Conservation (phyloP, 2,329 filamentous ascomycete species). For the Alternaria brassicae region DNA sequence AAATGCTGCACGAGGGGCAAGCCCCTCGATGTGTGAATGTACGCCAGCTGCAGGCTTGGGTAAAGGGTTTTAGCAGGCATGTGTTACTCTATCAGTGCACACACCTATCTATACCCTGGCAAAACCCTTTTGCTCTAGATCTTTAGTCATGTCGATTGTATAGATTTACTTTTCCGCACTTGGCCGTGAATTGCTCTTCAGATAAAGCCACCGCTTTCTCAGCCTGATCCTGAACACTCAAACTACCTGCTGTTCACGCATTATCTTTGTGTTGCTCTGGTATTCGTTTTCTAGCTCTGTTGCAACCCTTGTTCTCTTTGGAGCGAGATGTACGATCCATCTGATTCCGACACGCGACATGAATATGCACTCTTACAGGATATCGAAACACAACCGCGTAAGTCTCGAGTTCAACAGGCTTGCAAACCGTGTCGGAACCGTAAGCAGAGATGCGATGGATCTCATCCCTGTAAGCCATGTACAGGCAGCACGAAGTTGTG, state of each 20-base stretch:
- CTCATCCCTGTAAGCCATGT: background rate
- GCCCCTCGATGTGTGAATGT: no score
- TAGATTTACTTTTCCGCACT: no score
- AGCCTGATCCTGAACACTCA: background rate
- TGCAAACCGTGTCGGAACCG: background rate
- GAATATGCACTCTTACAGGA: background rate
- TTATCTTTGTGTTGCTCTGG: background rate
- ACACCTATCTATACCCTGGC: no score
- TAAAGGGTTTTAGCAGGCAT: no score
- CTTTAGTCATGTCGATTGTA: no score
- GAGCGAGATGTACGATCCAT: background rate
- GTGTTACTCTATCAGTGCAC: no score
- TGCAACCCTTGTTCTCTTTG: background rate
- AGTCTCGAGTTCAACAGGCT: background rate
- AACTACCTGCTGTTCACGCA: background rate
- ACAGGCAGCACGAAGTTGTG: background rate
- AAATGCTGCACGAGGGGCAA: no score
- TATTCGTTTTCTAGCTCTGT: background rate
- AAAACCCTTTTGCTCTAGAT: no score
- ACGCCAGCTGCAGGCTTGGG: no score
- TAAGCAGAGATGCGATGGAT: background rate
- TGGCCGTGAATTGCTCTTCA: background rate
- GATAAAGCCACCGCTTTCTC: background rate
- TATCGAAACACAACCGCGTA: background rate
- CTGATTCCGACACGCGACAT: background rate